phyloP scores from a whole-genome alignment of 1,284 basidiomycete genomes.

The Cutaneotrichosporon sp. region DNA sequence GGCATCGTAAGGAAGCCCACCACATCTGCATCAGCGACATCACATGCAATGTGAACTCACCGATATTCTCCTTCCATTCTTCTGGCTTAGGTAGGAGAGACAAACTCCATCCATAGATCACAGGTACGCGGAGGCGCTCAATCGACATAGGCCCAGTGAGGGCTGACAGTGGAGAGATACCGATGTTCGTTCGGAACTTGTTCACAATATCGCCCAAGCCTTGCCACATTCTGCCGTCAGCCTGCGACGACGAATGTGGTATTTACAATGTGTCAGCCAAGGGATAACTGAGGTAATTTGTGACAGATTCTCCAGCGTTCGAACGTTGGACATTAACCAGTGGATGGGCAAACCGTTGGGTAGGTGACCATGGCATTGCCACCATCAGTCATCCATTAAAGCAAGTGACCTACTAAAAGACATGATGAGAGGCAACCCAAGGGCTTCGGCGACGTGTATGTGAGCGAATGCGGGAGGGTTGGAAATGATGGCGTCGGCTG shows the following conservation, averaged over 20 bases:
- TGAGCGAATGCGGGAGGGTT: conserved; percentile 63
- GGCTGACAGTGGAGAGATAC: conserved; percentile 53
- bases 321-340: conserved; percentile 55
- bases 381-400: background rate
- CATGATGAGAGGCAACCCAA: conserved; percentile 58
- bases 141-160: conserved; percentile 56
- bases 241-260: background rate
- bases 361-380: conserved; percentile 68
- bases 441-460: conserved; percentile 60
- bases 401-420: conserved; percentile 28
- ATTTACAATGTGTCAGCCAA: conserved; percentile 54
- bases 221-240: conserved; percentile 16
- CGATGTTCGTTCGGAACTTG: conserved; percentile 56
- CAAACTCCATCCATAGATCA: conserved; percentile 65
- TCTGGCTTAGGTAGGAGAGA: conserved; percentile 60
- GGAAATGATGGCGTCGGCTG: conserved; percentile 60
- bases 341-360: conserved; percentile 60
- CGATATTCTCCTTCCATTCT: conserved; percentile 61
- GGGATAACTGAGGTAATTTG: conserved; percentile 58
- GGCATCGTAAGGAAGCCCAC: conserved; percentile 55
- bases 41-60: conserved; percentile 50
- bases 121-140: conserved; percentile 60
- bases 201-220: conserved; percentile 61
- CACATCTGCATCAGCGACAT: conserved; percentile 53
- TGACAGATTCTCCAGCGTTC: conserved; percentile 32